phyloP scores from a whole-genome alignment of 2,329 filamentous ascomycete species.

The Hymenoscyphus fraxineus region DNA sequence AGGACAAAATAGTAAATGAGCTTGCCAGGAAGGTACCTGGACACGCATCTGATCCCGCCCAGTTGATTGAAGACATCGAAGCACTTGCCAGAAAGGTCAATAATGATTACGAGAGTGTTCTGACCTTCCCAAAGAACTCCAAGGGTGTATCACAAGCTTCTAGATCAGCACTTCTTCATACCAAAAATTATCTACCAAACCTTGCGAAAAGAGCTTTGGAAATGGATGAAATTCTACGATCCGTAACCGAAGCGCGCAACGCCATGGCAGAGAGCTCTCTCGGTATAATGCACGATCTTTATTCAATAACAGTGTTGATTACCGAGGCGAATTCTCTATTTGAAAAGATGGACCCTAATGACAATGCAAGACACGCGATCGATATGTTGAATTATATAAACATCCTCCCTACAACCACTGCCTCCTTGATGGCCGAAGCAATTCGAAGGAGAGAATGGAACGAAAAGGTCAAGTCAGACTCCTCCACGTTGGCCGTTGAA shows the following conservation, averaged over 20 bases:
- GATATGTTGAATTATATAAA: slow-evolving; percentile 76
- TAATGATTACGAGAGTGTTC: slow-evolving; percentile 76
- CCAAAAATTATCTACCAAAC: slow-evolving; percentile 57
- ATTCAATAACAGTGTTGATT: slow-evolving; percentile 72
- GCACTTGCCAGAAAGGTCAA: slow-evolving; percentile 82
- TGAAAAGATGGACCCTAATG: slow-evolving; percentile 64
- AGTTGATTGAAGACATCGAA: slow-evolving; percentile 79
- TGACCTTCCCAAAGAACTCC: slow-evolving; percentile 64
- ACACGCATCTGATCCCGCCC: slow-evolving; percentile 59
- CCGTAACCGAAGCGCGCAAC: slow-evolving; percentile 64
- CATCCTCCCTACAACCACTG: slow-evolving; percentile 83
- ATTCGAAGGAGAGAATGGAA: slow-evolving; percentile 85
- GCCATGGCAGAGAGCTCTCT: slow-evolving; percentile 61
- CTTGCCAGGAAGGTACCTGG: slow-evolving; percentile 51
- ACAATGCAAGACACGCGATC: slow-evolving; percentile 75
- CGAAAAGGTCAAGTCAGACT: slow-evolving; percentile 85
- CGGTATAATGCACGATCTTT: slow-evolving; percentile 77
- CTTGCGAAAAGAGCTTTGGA: slow-evolving; percentile 53
- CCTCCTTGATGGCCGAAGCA: slow-evolving; percentile 81
- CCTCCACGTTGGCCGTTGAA: slow-evolving; percentile 83
- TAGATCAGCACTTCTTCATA: slow-evolving; percentile 60
- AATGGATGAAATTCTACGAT: slow-evolving; percentile 58
- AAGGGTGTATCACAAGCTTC: slow-evolving; percentile 61
- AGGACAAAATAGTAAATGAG: slow-evolving; percentile 59
- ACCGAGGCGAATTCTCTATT: slow-evolving; percentile 70